These are phyloP conservation scores for Trematosphaeria pertusa DNA, from an alignment of 2,329 filamentous ascomycete species.

Conservation along the genomic window DNA sequence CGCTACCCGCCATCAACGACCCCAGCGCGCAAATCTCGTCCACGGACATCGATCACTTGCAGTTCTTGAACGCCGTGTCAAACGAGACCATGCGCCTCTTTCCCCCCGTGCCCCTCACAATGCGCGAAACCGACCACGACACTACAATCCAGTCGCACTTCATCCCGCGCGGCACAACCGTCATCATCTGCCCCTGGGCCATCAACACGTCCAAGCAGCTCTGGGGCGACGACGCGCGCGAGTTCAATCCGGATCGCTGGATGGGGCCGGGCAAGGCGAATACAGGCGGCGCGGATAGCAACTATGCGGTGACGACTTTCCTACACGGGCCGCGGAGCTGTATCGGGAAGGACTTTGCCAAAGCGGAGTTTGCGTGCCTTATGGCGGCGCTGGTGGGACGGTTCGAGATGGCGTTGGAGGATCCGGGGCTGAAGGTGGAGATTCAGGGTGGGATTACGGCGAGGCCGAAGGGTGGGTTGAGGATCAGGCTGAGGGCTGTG, in stretches of 20 bases:
- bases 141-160: conserved; percentile 69
- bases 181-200: conserved; percentile 70
- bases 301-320: conserved; percentile 82
- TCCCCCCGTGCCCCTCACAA: conserved; percentile 73
- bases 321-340: conserved; percentile 85
- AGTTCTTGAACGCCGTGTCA: conserved; percentile 78
- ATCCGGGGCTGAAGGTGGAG: conserved; percentile 63
- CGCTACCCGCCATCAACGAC: conserved; percentile 53
- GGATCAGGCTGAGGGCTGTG: conserved; percentile 65
- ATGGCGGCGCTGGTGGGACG: conserved; percentile 77
- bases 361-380: conserved; percentile 83
- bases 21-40: conserved; percentile 55
- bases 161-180: conserved; percentile 73
- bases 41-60: conserved; percentile 72
- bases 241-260: conserved; percentile 76
- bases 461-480: conserved; percentile 74
- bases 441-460: conserved; percentile 76
- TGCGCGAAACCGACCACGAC: conserved; percentile 69
- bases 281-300: conserved; percentile 74
- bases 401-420: conserved; percentile 73
- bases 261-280: conserved; percentile 56
- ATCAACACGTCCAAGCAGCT: conserved; percentile 72
- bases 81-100: conserved; percentile 78
- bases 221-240: conserved; percentile 77
- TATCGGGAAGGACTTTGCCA: conserved; percentile 82